A percentile compares a stretch with the other conserved stretches of the same genome.
These are phyloP conservation scores for Lunasporangiospora selenospora DNA, from an alignment of 192 early-diverging fungal genomes.

Conservation along the genomic window DNA sequence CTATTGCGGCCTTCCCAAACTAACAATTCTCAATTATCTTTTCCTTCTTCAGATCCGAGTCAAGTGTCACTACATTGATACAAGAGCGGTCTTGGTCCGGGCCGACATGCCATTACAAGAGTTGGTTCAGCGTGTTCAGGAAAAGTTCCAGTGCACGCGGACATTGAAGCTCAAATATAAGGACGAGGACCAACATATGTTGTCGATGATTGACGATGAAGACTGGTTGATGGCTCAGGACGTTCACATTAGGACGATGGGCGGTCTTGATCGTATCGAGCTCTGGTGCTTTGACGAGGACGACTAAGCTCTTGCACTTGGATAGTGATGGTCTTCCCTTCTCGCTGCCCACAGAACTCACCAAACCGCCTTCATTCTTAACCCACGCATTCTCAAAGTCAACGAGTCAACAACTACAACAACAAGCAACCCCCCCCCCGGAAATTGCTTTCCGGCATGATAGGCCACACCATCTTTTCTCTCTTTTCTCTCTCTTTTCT, in stretches of 20 bases:
- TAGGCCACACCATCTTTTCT: too few species aligned
- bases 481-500: too few species aligned
- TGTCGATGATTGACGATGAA: slow-evolving; percentile 92
- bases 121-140: slow-evolving; percentile 57
- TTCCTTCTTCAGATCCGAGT: slow-evolving; percentile 51
- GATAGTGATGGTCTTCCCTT: too few species aligned
- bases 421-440: too few species aligned
- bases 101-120: slow-evolving; percentile 57
- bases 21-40: neutral
- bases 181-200: slow-evolving; percentile 86
- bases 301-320: too few species aligned
- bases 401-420: too few species aligned
- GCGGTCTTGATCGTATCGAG: slow-evolving; percentile 39
- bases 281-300: slow-evolving; percentile 48
- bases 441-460: too few species aligned
- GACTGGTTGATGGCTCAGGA: slow-evolving; percentile 79
- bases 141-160: slow-evolving; percentile 62
- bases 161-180: slow-evolving; percentile 76
- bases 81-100: slow-evolving; percentile 66
- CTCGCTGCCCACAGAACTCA: too few species aligned
- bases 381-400: too few species aligned
- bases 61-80: slow-evolving; percentile 74
- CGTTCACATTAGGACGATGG: slow-evolving; percentile 32
- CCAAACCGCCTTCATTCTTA: too few species aligned
- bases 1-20: neutral